These are phyloP conservation scores for Protomyces macrosporus DNA, from an alignment of 1,139 yeast species.

Conservation along the genomic window DNA sequence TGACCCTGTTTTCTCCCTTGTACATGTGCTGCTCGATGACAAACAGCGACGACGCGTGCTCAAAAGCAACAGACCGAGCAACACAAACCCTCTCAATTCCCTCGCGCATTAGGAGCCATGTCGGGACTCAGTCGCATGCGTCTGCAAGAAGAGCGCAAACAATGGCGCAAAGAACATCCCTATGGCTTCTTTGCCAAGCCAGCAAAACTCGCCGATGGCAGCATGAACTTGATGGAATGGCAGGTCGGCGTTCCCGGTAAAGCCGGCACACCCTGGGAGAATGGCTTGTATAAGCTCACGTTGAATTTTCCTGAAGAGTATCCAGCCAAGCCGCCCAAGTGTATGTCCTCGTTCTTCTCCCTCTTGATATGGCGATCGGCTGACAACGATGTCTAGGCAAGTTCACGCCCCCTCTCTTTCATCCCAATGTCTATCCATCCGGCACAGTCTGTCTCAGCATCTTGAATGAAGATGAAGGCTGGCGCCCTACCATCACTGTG, in stretches of 20 bases:
- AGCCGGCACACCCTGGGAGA: constrained; percentile 77
- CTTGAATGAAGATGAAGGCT: constrained; percentile 89
- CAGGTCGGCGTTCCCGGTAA: constrained; percentile 95
- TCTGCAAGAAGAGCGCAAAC: constrained; percentile 54
- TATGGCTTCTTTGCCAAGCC: constrained; percentile 87
- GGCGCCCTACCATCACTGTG: constrained; percentile 95
- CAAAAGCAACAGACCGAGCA: neutral
- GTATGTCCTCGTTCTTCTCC: neutral
- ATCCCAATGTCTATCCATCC: constrained; percentile 94
- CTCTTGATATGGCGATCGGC: constrained; percentile 1
- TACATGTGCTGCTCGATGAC: no score
- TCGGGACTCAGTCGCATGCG: constrained; percentile 60
- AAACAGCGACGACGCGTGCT: no score
- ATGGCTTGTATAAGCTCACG: constrained; percentile 81
- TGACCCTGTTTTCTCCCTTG: no score
- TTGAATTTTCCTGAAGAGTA: constrained; percentile 61
- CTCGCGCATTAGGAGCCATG: neutral
- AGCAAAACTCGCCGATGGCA: constrained; percentile 65
- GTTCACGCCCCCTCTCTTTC: constrained; percentile 84
- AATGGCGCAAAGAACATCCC: constrained; percentile 98
- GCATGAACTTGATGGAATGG: constrained; percentile 82
- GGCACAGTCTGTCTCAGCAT: constrained; percentile 93
- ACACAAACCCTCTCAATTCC: neutral
- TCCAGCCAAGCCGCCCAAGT: neutral
- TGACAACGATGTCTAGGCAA: constrained; percentile 33